A percentile compares a stretch with the other conserved stretches of the same genome.
Conservation (phyloP, 306 rosid species). For the Amphicarpaea edgeworthii region DNA sequence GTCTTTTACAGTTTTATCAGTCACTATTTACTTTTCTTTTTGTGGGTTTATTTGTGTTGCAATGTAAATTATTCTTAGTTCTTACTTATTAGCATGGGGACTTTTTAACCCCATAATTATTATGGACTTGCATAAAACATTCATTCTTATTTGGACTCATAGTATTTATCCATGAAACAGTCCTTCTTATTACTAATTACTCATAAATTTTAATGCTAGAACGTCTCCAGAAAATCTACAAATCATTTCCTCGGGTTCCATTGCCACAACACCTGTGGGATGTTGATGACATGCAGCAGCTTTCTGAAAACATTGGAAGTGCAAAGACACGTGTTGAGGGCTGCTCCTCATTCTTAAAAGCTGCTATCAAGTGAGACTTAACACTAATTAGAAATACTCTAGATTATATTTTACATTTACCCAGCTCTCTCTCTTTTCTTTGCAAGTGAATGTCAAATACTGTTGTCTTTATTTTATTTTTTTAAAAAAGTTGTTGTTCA, state of each 20-base stretch:
- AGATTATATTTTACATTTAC: conserved; percentile 31
- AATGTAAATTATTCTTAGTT: conserved; percentile 23
- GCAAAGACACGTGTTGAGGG: conserved; percentile 92
- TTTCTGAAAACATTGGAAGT: conserved; percentile 83
- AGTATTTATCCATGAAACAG: conserved; percentile 21
- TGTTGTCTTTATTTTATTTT: not conserved
- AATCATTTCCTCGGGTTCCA: conserved; percentile 73
- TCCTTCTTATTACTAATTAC: conserved; percentile 50
- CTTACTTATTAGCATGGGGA: conserved; percentile 24
- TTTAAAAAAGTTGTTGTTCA: not conserved
- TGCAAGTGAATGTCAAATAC: not conserved
- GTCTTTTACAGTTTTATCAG: conserved; percentile 28
- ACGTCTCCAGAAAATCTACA: conserved; percentile 72
- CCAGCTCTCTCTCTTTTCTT: not conserved
- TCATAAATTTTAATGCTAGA: conserved; percentile 59
- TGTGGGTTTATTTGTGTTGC: not conserved
- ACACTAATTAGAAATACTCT: not conserved
- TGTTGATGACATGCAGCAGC: conserved; percentile 79
- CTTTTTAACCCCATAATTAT: conserved; percentile 26
- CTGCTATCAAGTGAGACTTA: conserved; percentile 80
- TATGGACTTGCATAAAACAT: conserved; percentile 32
- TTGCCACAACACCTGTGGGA: conserved; percentile 77
- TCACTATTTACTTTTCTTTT: not conserved
- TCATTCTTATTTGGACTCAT: conserved; percentile 37
- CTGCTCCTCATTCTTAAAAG: conserved; percentile 90